phyloP scores from a whole-genome alignment of 306 rosid species.

The Corylus avellana region DNA sequence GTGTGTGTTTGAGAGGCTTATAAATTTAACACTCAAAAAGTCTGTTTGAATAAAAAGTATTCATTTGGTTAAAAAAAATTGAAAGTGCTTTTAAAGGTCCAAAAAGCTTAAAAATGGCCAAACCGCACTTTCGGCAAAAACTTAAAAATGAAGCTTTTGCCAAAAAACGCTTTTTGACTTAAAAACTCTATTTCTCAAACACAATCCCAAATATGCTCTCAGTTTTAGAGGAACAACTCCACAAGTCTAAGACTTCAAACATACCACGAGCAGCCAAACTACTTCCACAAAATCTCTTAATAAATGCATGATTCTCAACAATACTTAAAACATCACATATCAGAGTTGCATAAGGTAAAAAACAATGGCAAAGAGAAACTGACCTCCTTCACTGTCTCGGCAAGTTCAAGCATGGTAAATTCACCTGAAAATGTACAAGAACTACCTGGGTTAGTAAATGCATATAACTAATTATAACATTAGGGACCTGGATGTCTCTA shows the following conservation, averaged over 20 bases:
- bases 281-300: background rate
- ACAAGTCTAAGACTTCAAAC: background rate
- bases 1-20: too few species aligned
- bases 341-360: background rate
- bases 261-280: background rate
- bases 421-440: constrained; percentile 60
- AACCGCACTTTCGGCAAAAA: too few species aligned
- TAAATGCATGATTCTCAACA: background rate
- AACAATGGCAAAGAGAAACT: constrained; percentile 22
- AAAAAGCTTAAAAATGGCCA: too few species aligned
- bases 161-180: too few species aligned
- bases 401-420: constrained; percentile 94
- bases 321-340: background rate
- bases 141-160: too few species aligned
- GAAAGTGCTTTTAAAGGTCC: too few species aligned
- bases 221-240: background rate
- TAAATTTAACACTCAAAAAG: too few species aligned
- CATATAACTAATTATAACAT: background rate
- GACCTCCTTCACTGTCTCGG: constrained; percentile 94
- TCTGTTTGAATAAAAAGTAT: too few species aligned
- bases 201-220: too few species aligned
- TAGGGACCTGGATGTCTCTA: background rate
- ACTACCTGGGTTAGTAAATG: background rate
- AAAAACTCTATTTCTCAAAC: too few species aligned
- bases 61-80: too few species aligned